Evolutionary conservation across 1,284 basidiomycete species (phyloP), one percentile per base, ranked within the genome.

Genomic region (Papiliotrema nemorosa): DNA sequence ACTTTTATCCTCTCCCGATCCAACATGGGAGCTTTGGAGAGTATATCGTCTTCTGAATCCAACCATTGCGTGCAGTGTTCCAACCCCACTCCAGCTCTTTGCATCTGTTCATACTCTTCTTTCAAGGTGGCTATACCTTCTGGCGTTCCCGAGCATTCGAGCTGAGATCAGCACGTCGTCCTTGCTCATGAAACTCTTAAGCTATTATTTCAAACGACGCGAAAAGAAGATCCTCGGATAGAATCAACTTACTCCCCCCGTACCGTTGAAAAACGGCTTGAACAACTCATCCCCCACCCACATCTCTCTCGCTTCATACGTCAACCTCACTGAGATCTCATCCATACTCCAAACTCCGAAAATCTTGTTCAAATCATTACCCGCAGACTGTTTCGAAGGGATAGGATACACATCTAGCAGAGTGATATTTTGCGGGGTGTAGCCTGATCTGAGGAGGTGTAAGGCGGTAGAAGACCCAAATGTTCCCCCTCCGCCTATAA

Each of bases 291-390:
- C 72, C 9, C 52, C 50, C 36, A 49, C 44, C 72, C 73, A 75
- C 29, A 56, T 58, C n/a, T 68, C 58, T 64, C 64, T 47, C 3
- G 60, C 61, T 21, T 47, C 56, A 4, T 54, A 24, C n/a, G 48
- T 58, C 13, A 62, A 18, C 27, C 43, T 36, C 40, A 46, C n/a
- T 21, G 51, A 49, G 10, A 52, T 46, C 14, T 33, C 26, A 24
- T 56, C 47, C 25, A 55, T 55, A 13, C 57, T 14, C 3, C 49
- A 29, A 21, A 58, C 37, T 20, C 57, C 56, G 50, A 59, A 52
- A 18, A 72, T 59, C 57, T 74, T 74, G 54, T 75, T 75, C 29
- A 75, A 37, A 50, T 74, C 70, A 45, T 64, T 64, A 0, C 70
- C 72, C 1, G 72, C 73, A 0, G 66, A 62, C 24, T 70, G 57